phyloP scores from a whole-genome alignment of 1,284 basidiomycete species.

The Butyriboletus pseudospeciosus region DNA sequence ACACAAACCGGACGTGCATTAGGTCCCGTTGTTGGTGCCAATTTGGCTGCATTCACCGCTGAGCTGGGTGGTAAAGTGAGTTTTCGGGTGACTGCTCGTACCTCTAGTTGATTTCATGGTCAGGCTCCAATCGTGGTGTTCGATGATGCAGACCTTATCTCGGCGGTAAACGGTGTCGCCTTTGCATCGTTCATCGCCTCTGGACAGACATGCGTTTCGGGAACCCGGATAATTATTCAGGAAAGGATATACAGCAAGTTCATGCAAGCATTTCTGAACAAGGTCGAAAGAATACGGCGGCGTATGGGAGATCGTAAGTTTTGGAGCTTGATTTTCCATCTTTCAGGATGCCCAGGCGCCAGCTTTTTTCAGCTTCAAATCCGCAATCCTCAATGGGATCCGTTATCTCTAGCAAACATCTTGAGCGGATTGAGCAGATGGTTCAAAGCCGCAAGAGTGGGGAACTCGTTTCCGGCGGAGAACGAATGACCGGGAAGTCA shows the following conservation, averaged over 20 bases:
- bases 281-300: conserved; percentile 55
- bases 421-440: conserved; percentile 59
- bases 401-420: conserved; percentile 62
- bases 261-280: conserved; percentile 56
- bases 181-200: conserved; percentile 83
- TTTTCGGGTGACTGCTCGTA: neutral
- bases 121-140: conserved; percentile 77
- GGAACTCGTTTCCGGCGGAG: conserved; percentile 60
- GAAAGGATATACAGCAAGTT: conserved; percentile 64
- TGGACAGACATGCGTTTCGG: conserved; percentile 81
- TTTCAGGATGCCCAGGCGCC: neutral
- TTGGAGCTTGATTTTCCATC: conserved; percentile 15
- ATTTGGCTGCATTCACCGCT: conserved; percentile 70
- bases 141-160: conserved; percentile 64
- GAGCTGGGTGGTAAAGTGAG: conserved; percentile 76
- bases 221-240: conserved; percentile 69
- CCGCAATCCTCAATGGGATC: conserved; percentile 70
- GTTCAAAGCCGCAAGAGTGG: conserved; percentile 46
- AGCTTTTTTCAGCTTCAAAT: conserved; percentile 52
- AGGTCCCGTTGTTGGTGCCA: conserved; percentile 65
- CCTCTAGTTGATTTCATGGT: neutral
- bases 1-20: conserved; percentile 68
- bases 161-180: conserved; percentile 71
- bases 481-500: conserved; percentile 56
- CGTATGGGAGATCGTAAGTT: conserved; percentile 73